Base-by-base conservation (phyloP, 2,329 filamentous ascomycete species). In the Epichloe sylvatica region DNA sequence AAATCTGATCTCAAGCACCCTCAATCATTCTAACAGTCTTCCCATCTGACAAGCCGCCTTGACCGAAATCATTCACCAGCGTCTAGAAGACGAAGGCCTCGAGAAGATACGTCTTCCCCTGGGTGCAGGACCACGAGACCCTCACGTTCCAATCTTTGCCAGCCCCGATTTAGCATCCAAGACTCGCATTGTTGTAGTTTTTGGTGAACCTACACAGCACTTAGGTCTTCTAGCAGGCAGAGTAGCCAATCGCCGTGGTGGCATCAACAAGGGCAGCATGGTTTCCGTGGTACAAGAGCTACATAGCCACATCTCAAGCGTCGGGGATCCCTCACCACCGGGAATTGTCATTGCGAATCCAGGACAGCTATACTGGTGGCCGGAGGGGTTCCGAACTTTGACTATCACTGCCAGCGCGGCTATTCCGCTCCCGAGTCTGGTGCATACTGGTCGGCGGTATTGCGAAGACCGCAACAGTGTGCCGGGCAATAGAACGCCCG, bases 281-380 rank as follows among this genome's bases (percentile, higher is more conserved):
- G 67, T 91, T 33, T 75, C 80, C 11, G 70, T 91, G 50, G 74
- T 83, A 23, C 63, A 70, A 36, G 67, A 63, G 12, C 64, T 81
- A 4, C 60, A 60, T 40, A 48, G 57, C 15, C 65, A 72, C 50
- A 53, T 44, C 23, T 64, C 64, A 35, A 67, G 64, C 13, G 54
- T 63, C 0, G 45, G 56, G 0, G 67, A 71, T 19, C 30, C 59
- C 0, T 56, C 62, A 2, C 54, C 68, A 2, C 80, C 75, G 0
- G 84, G 77, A 3, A 68, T 96, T 50, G 67, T 96, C 30, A 69
- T 95, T 25, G 78, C 87, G 43, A 96, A 95, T 61, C 72, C 80
- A 4, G 87, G 86, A 4, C 81, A 94, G 66, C 69, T 86, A 17
- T 71, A 82, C 58, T 96, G 87, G 81, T 86, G 84, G 63, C 78